Evolutionary conservation across 1,284 basidiomycete species (phyloP), one percentile per base, ranked within the genome.

Genomic region (Paramarasmius palmivorus): DNA sequence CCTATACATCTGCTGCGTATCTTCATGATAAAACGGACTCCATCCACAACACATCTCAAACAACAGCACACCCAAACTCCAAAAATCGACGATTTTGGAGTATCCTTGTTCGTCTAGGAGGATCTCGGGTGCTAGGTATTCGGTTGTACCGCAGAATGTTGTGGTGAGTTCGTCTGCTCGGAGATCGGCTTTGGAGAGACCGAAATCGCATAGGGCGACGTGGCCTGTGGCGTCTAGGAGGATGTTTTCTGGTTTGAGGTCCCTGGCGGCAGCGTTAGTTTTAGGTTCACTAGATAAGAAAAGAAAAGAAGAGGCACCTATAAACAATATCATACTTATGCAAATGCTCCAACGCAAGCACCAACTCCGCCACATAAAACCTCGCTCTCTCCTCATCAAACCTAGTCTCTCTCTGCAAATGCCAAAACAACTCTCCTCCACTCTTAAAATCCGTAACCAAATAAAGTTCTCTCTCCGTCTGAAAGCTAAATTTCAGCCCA

Each of bases 21-120:
- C 97, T 66, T 99, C 97, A 14, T 96, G 96, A 67, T 99, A 99
- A 76, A 99, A 99, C 35, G 97, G 97, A 69, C 92, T 95, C 97
- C 97, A 99, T 15, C 97, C 97, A 65, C 97, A 99, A 69, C 96
- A 99, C 97, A 99, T 99, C 72, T 95, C 93, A 65, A 95, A 95
- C 32, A 95, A 75, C 39, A 93, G 77, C 15, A 95, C 94, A 48
- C 95, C 95, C 10, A 98, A 76, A 48, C 90, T 93, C 97, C 97
- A 99, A 69, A 99, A 99, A 69, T 99, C 97, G 61, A 99, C 97
- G 53, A 98, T 86, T 74, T 99, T 99, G 54, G 92, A 95, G 73
- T 99, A 99, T 12, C 97, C 97, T 61, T 96, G 93, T 70, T 99
- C 97, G 70, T 98, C 95, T 29, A 99, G 82, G n/a, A 99, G 80